Evolutionary conservation across 371 early-diverging fungal species (phyloP), one percentile per base, ranked within the genome.

Genomic region (Saksenaea vasiformis): DNA sequence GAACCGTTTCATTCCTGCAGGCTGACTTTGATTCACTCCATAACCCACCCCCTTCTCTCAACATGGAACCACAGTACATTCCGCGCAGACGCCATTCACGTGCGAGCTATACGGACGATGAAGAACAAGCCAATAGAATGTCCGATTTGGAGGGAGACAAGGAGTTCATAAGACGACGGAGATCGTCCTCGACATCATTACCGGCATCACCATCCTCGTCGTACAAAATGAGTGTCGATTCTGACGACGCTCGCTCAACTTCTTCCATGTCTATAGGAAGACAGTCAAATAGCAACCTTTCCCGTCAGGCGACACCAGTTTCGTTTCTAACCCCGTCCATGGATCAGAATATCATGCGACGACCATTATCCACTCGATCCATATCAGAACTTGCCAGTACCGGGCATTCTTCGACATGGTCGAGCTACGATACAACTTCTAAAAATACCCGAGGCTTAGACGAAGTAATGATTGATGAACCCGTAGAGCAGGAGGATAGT

Each of bases 211-310:
- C 73, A 17, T 67, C 68, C 27, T 56, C 69, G 41, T 78, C 77
- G 4, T 68, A 75, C 26, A 74, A 75, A 69, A 76, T 77, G 75
- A 71, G 75, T 41, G 59, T 74, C 31, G 80, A 79, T 41, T 75
- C 72, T 36, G 79, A 78, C 58, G 79, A 78, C 56, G 73, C 64
- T 31, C 71, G 70, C 10, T 71, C 79, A 1, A 59, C 62, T 4
- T 73, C 75, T 22, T 73, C 69, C 9, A 35, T 60, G 35, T 44
- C 59, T 59, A 37, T 39, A 34, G 28, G 68, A 19, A 28, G 64
- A 22, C 51, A 47, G 51, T 47, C 51, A 13, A 58, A 37, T 9
- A 17, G 24, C 22, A 47, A 47, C 11, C 51, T 8, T 47, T 47
- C 51, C 22, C 51, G 51, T n/a, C 51, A 47, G 24, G 17, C 51